These are phyloP conservation scores for Glycine latifolia DNA, from an alignment of 306 rosid genomes.

Conservation along the genomic window DNA sequence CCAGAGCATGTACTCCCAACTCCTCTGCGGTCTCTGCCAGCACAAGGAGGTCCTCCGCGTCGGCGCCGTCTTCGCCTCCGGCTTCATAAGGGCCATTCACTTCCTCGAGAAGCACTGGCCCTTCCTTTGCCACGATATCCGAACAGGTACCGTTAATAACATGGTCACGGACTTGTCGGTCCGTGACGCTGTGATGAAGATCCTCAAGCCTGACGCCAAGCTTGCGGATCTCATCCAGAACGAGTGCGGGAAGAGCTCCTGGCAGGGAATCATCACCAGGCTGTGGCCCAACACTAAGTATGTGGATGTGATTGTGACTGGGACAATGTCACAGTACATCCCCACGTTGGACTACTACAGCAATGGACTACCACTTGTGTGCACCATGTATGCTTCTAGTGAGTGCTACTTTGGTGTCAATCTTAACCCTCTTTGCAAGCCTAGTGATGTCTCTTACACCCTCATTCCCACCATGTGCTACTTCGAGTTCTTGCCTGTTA, in stretches of 20 bases:
- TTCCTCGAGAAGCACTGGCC: conserved; percentile 87
- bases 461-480: conserved; percentile 94
- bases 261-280: conserved; percentile 90
- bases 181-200: conserved; percentile 62
- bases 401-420: conserved; percentile 97
- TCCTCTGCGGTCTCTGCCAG: conserved; percentile 87
- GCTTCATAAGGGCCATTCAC: conserved; percentile 86
- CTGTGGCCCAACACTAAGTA: conserved; percentile 95
- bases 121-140: conserved; percentile 67
- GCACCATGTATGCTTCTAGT: conserved; percentile 97
- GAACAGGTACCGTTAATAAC: conserved; percentile 66
- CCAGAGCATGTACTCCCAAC: conserved; percentile 95
- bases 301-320: conserved; percentile 98
- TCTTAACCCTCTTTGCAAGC: conserved; percentile 82
- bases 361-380: conserved; percentile 89
- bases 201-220: conserved; percentile 72
- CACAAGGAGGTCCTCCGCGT: conserved; percentile 77
- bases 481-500: conserved; percentile 83
- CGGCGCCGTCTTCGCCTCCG: conserved; percentile 98
- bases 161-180: conserved; percentile 64
- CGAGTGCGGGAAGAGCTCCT: conserved; percentile 66
- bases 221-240: conserved; percentile 68
- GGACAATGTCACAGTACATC: conserved; percentile 98
- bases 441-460: conserved; percentile 90
- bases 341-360: conserved; percentile 84